phyloP scores from a whole-genome alignment of 345 rosid species.

The Rubroshorea leprosula region DNA sequence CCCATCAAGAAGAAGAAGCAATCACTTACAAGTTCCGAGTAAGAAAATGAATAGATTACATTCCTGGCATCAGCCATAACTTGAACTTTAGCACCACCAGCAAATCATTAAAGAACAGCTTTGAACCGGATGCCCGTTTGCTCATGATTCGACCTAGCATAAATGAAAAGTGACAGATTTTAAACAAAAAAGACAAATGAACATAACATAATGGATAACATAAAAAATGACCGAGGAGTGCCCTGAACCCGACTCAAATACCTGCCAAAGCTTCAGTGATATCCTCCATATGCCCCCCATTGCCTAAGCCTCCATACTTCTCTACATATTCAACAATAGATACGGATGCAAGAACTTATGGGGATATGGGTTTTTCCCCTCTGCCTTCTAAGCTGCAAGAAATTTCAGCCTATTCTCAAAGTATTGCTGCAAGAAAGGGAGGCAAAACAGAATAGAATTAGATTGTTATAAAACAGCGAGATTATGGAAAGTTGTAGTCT shows the following conservation, averaged over 20 bases:
- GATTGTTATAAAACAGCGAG: no score
- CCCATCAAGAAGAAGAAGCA: no score
- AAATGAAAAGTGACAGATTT: conserved; percentile 4
- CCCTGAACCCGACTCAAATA: conserved; percentile 22
- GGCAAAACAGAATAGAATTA: neutral
- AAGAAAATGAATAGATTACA: conserved; percentile 1
- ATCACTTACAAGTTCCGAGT: no score
- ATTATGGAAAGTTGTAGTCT: neutral
- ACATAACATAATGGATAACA: neutral
- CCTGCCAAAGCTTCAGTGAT: conserved; percentile 62
- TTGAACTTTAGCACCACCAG: conserved; percentile 75
- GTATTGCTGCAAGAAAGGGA: conserved; percentile 89
- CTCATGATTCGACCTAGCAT: conserved; percentile 81
- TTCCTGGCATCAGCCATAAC: conserved; percentile 97
- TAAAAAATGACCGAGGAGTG: neutral
- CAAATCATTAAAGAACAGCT: conserved; percentile 85
- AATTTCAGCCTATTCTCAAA: conserved; percentile 69
- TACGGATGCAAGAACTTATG: conserved; percentile 65
- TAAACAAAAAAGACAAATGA: conserved; percentile 1
- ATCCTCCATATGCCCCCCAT: conserved; percentile 74
- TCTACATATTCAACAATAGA: conserved; percentile 55
- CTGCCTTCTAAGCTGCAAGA: conserved; percentile 58
- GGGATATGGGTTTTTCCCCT: conserved; percentile 78
- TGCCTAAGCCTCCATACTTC: conserved; percentile 49
- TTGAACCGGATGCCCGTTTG: conserved; percentile 81